Conservation (phyloP, 2,329 filamentous ascomycete species). For the Cordyceps pruinosa region DNA sequence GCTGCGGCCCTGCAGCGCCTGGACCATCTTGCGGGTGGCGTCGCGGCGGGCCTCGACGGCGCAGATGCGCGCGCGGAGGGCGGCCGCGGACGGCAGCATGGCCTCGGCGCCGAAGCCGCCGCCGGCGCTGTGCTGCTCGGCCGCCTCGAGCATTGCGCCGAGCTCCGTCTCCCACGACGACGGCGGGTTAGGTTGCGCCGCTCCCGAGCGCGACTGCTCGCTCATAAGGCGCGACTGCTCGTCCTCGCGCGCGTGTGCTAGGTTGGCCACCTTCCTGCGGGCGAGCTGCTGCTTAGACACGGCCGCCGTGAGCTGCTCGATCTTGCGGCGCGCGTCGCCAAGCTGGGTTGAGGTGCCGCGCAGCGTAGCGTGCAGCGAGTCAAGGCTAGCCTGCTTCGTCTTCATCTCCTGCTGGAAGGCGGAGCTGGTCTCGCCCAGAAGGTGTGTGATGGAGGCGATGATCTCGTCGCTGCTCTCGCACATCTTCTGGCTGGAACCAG, state of each 20-base stretch:
- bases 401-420: conserved; percentile 76
- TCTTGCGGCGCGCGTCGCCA: conserved; percentile 64
- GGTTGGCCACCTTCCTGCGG: conserved; percentile 68
- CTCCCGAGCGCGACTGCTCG: conserved; percentile 32
- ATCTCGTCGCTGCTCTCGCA: conserved; percentile 74
- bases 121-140: conserved; percentile 25
- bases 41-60: conserved; percentile 66
- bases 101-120: conserved; percentile 30
- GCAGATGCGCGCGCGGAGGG: conserved; percentile 60
- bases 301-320: conserved; percentile 64
- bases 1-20: conserved; percentile 68
- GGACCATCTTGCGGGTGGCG: conserved; percentile 59
- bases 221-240: conserved; percentile 49
- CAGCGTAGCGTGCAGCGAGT: conserved; percentile 73
- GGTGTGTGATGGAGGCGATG: conserved; percentile 72
- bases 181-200: conserved; percentile 39
- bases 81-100: conserved; percentile 50
- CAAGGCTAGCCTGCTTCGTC: conserved; percentile 75
- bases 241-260: conserved; percentile 65
- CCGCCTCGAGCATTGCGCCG: conserved; percentile 38
- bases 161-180: conserved; percentile 50
- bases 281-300: conserved; percentile 58
- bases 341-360: conserved; percentile 73
- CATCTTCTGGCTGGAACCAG: conserved; percentile 47
- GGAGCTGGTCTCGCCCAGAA: conserved; percentile 70